phyloP scores from a whole-genome alignment of 106 monocot genomes.

The Dendrobium chrysotoxum region DNA sequence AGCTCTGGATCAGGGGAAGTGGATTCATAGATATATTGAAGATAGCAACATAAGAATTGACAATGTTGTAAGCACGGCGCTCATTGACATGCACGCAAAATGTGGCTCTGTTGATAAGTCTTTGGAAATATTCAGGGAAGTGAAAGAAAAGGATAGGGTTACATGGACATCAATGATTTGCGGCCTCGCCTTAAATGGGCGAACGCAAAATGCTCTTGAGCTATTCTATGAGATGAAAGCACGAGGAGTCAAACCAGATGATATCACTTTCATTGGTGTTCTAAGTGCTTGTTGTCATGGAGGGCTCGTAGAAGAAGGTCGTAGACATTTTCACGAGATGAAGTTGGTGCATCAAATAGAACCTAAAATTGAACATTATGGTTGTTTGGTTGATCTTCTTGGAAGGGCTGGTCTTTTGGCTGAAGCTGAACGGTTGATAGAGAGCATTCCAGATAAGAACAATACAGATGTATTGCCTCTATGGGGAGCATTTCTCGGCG shows the following conservation, averaged over 20 bases:
- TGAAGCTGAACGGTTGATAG: slow-evolving; percentile 44
- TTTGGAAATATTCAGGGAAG: slow-evolving; percentile 27
- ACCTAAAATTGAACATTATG: slow-evolving; percentile 50
- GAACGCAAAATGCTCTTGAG: slow-evolving; percentile 24
- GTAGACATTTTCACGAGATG: slow-evolving; percentile 32
- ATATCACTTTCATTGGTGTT: slow-evolving; percentile 57
- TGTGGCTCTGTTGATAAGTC: slow-evolving; percentile 40
- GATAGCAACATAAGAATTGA: slow-evolving; percentile 29
- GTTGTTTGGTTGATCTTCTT: slow-evolving; percentile 60
- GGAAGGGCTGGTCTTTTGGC: slow-evolving; percentile 45
- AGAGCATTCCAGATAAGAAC: slow-evolving; percentile 10
- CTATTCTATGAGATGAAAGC: slow-evolving; percentile 41
- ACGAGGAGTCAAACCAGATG: slow-evolving; percentile 31
- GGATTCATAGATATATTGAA: slow-evolving; percentile 35
- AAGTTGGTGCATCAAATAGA: slow-evolving; percentile 24
- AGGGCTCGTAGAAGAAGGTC: slow-evolving; percentile 55
- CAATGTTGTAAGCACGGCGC: slow-evolving; percentile 32
- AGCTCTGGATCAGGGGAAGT: slow-evolving; percentile 39
- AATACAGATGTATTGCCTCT: slow-evolving; percentile 22
- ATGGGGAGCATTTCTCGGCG: slow-evolving; percentile 51
- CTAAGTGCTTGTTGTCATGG: slow-evolving; percentile 58
- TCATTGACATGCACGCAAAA: slow-evolving; percentile 48
- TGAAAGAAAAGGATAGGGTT: slow-evolving; percentile 21
- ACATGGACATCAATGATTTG: slow-evolving; percentile 48
- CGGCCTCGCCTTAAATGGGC: slow-evolving; percentile 43